A percentile compares a stretch with the other conserved stretches of the same genome.
Conservation (phyloP, 805 yeast species). For the Teunomyces atbi region DNA sequence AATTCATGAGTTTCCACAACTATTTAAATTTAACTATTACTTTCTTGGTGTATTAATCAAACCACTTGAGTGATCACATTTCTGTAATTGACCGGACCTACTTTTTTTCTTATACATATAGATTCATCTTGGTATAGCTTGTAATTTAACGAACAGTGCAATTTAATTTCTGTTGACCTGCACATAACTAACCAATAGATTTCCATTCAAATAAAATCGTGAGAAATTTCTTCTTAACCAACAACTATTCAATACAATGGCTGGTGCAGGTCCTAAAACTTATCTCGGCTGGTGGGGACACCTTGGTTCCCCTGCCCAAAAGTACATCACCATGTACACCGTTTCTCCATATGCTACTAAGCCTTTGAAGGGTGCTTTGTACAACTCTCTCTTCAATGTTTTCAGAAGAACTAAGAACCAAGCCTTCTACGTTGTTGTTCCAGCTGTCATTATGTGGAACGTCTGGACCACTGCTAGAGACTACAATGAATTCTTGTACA, state of each 20-base stretch:
- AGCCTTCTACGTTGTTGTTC: constrained; percentile 71
- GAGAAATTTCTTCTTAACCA: constrained; percentile 4
- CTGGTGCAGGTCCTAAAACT: constrained; percentile 66
- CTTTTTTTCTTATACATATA: too few relatives aligned
- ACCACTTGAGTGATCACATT: too few relatives aligned
- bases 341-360: constrained; percentile 92
- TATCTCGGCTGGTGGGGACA: constrained; percentile 99
- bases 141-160: neutral
- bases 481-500: constrained; percentile 90
- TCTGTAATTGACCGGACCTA: too few relatives aligned
- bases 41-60: too few relatives aligned
- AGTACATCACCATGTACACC: constrained; percentile 81
- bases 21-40: too few relatives aligned
- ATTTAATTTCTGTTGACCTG: constrained; percentile 1
- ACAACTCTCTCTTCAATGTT: constrained; percentile 86
- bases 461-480: constrained; percentile 86
- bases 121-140: too few relatives aligned
- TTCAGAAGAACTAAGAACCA: constrained; percentile 93
- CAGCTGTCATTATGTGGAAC: constrained; percentile 78
- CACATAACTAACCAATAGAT: constrained; percentile 12
- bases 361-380: constrained; percentile 83
- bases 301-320: constrained; percentile 84
- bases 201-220: constrained; percentile 8
- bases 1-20: too few relatives aligned
- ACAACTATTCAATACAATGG: constrained; percentile 43